Base-by-base conservation (phyloP, 2,329 filamentous ascomycete species). In the Colletotrichum tamarilloi region DNA sequence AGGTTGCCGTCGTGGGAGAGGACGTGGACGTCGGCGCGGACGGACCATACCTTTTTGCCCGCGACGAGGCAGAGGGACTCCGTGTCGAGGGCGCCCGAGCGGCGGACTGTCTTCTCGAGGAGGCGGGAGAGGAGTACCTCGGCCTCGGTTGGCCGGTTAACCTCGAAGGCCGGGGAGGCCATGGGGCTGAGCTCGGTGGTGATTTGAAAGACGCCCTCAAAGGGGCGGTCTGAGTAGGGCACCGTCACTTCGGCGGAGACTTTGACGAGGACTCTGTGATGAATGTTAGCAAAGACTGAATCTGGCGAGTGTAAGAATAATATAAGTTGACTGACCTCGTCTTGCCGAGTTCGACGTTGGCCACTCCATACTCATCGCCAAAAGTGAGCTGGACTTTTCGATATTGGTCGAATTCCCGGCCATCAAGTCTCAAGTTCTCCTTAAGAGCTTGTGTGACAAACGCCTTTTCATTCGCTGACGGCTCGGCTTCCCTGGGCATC, bases 151-250 rank as follows among this genome's bases (percentile, higher is more conserved):
- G 93, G 93, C 67, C 95, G 90, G 82, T 94, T 94, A 77, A 93
- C 90, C 83, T 98, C 95, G 84, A 97, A 97, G 42, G 94, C 92
- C 16, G 97, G 95, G 59, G 95, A 95, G 32, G 94, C 93, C 92
- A 98, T 97, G 62, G 96, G 95, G 75, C 93, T 95, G 78, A 99
- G 91, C 82, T 98, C 97, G 68, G 95, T 94, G 67, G 92, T 90
- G 80, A 98, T 98, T 77, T 92, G 95, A 86, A 98, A 98, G 82
- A 97, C 90, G 81, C 97, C 97, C 82, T 98, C 97, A 81, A 98
- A 98, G 73, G 95, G 96, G 75, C 96, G 93, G 84, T 98, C 96
- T 66, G 93, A 84, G 80, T 93, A 94, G 56, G 97, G 96, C 52
- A 94, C 91, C 12, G 94, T 93, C 74, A 98, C 94, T 84, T 98